Base-by-base conservation (phyloP, 1,139 yeast species). In the Magnusiomyces suaveolens region DNA sequence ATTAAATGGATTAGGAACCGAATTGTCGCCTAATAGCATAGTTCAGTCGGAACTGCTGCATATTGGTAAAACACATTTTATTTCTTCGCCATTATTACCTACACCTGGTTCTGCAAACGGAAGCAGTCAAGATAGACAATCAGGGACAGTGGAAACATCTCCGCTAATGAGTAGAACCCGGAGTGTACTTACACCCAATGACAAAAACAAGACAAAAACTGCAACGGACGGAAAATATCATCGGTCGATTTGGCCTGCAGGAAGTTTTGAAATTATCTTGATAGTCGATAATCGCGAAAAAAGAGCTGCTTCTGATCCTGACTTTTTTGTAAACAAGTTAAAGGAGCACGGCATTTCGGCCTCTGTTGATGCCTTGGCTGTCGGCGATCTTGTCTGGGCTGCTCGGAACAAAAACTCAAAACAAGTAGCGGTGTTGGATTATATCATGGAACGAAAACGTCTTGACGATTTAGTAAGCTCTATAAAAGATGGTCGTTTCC, bases 381-480 rank as follows among this genome's bases (percentile, higher is more conserved):
- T 90, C 1, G 97, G 98, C 0, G 99, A 94, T 72, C 82, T 84
- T 0, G 62, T 86, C 10, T 94, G 98, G 98, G 76, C 89, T 2
- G 98, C 97, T 0, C 76, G 77, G 57, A 78, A 89, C 64, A 77
- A 72, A 52, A 63, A 59, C 0, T 79, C 87, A 0, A 76, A 78
- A 0, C 76, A 77, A 56, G 83, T 83, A 56, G 89, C 83, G 1
- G 83, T 87, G 0, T 69, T 94, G 23, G 87, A 90, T 64, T 83
- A 80, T 59, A 84, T 92, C 29, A 77, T 94, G 55, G 99, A 94
- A 69, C 76, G 99, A 44, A 94, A 94, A 68, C 73, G 96, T 56
- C 69, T 89, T 48, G 96, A 87, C 65, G 99, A 94, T 72, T 76
- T 94, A 63, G 84, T 86, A 0, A 66, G 76, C 50, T 87, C 96